Base-by-base conservation (phyloP, 192 early-diverging fungal genomes). In the Gryganskiella cystojenkinii region DNA sequence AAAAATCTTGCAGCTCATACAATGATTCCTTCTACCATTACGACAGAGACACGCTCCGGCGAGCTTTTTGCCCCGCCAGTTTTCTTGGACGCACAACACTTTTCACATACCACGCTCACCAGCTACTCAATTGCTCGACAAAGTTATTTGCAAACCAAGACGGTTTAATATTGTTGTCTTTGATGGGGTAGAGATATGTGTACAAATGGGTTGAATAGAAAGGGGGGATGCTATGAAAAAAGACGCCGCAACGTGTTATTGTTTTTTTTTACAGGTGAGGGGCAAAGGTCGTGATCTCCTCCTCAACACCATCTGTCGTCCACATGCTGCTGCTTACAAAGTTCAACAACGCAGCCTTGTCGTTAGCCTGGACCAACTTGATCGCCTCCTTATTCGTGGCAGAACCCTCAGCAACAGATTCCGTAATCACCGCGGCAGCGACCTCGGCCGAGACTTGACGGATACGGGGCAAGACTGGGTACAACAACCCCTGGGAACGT, bases 381-480 rank as follows among this genome's bases (percentile, higher is more conserved):
- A 88, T 79, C 44, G 76, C 79, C 63, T 82, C 64, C 30, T 68
- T 42, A 69, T 90, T 84, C 58, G 71, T 66, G 20, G 85, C 85
- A 37, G 87, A 79, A 8, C 87, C 88, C 80, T 91, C 89, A 58
- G 84, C 83, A 54, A 89, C 89, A n/a, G 89, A 82, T 79, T 90
- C 86, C 47, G 87, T 71, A 47, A 92, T 85, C 33, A 99, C 92
- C 43, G 91, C 92, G 0, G 92, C 89, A 30, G 95, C 93, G 8
- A 99, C 86, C 76, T 90, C 80, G 2, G 92, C 89, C 42, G 90
- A 92, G 17, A 93, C 90, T 51, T 94, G 89, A 56, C 97, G 92
- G 64, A 99, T 96, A 47, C 95, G 91, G 33, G 84, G 85, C 43
- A 99, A 78, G 51, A 86, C 84, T 14, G 97, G 97, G 80, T 96